Evolutionary conservation across 228 moss, liverwort and hornwort genomes (phyloP).

Genomic region (Sphagnum fallax): DNA sequence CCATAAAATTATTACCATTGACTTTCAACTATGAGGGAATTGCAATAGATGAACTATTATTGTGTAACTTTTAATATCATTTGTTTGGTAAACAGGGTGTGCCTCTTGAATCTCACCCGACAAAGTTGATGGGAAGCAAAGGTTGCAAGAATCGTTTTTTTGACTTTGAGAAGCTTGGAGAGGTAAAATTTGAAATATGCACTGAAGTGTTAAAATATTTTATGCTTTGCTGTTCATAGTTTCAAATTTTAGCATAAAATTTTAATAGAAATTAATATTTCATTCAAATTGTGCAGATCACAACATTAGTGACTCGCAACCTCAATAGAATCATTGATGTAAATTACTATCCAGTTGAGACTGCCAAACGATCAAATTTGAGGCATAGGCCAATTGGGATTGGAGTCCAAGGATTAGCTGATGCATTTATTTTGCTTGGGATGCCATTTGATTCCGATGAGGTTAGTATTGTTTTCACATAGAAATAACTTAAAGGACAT

Average conservation of each 20-base stretch:
- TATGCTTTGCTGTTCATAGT: too few species aligned
- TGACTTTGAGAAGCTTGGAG: slow-evolving; percentile 53
- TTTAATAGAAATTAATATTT: too few species aligned
- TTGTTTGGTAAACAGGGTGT: slow-evolving; percentile 14
- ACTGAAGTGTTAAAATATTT: too few species aligned
- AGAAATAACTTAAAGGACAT: background rate
- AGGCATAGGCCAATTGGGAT: slow-evolving; percentile 85
- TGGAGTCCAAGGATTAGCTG: slow-evolving; percentile 88
- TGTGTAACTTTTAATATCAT: too few species aligned
- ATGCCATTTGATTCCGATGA: slow-evolving; percentile 86
- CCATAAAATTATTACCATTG: too few species aligned
- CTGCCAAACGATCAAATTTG: slow-evolving; percentile 58
- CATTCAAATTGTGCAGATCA: slow-evolving; percentile 38
- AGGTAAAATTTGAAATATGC: slow-evolving; percentile 12
- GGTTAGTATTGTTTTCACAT: slow-evolving; percentile 2
- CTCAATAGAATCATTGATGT: slow-evolving; percentile 81
- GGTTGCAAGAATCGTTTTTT: slow-evolving; percentile 43
- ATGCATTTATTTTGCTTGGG: slow-evolving; percentile 89
- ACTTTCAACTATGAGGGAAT: too few species aligned
- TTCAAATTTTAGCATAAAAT: too few species aligned
- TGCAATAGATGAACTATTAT: too few species aligned
- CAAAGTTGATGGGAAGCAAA: slow-evolving; percentile 54
- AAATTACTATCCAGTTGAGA: slow-evolving; percentile 79
- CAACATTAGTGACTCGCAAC: slow-evolving; percentile 60
- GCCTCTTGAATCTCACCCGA: slow-evolving; percentile 57